phyloP scores from a whole-genome alignment of 306 rosid species.

The Mimosa bimucronata region DNA sequence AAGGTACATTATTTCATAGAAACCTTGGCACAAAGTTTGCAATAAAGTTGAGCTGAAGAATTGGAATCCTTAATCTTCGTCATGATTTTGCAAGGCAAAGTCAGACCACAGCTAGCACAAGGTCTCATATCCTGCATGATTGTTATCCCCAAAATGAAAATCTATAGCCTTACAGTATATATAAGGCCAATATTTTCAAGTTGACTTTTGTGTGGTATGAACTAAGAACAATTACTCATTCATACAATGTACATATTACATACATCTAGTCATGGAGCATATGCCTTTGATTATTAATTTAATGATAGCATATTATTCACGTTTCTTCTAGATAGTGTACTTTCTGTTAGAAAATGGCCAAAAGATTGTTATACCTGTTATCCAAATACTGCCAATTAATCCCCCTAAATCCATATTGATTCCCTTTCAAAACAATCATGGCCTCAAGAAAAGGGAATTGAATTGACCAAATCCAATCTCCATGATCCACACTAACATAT shows the following conservation, averaged over 20 bases:
- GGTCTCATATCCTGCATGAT: slow-evolving; percentile 67
- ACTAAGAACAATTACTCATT: background rate
- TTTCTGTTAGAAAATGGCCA: no score
- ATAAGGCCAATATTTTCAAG: slow-evolving; percentile 6
- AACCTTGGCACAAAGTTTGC: slow-evolving; percentile 91
- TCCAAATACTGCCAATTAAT: no score
- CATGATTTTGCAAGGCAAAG: slow-evolving; percentile 57
- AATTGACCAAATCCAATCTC: no score
- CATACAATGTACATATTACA: background rate
- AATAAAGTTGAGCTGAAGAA: slow-evolving; percentile 53
- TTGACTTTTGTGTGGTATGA: background rate
- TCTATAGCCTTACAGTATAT: slow-evolving; percentile 27
- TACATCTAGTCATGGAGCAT: background rate
- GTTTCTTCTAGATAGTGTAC: background rate
- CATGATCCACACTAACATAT: no score
- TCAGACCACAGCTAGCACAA: slow-evolving; percentile 80
- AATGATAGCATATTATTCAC: background rate
- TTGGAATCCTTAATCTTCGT: slow-evolving; percentile 63
- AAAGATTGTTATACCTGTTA: no score
- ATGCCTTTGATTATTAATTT: background rate
- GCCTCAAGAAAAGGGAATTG: no score
- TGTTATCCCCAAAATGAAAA: slow-evolving; percentile 36
- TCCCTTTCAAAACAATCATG: no score
- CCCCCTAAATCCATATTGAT: no score
- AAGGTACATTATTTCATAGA: slow-evolving; percentile 25